phyloP scores from a whole-genome alignment of 1,284 basidiomycete species.

The Heimioporus retisporus region DNA sequence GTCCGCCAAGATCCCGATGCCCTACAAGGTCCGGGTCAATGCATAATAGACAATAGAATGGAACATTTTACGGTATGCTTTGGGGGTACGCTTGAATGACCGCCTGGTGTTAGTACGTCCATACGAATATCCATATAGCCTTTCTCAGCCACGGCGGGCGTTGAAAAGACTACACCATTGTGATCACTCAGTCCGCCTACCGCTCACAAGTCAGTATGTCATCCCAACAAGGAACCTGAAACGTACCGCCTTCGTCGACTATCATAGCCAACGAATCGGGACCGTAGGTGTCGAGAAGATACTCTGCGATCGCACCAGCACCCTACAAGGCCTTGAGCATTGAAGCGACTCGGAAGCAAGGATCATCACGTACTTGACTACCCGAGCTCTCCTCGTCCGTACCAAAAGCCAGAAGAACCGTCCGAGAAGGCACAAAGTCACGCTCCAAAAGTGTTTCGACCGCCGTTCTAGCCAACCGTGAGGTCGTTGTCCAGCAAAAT shows the following conservation, averaged over 20 bases:
- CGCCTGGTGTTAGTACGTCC: constrained; percentile 66
- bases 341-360: background rate
- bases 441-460: constrained; percentile 63
- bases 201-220: background rate
- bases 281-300: constrained; percentile 64
- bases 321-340: constrained; percentile 49
- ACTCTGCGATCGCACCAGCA: constrained; percentile 55
- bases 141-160: constrained; percentile 71
- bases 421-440: constrained; percentile 62
- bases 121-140: constrained; percentile 69
- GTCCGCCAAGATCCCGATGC: constrained; percentile 65
- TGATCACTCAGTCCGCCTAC: constrained; percentile 48
- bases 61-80: constrained; percentile 56
- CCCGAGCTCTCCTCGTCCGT: constrained; percentile 79
- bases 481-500: background rate
- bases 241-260: constrained; percentile 59
- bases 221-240: background rate
- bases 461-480: constrained; percentile 51
- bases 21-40: constrained; percentile 37
- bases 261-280: constrained; percentile 64
- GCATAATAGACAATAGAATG: background rate
- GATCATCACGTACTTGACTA: no score
- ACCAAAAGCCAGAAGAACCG: constrained; percentile 73
- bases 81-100: constrained; percentile 75
- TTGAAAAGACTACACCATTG: constrained; percentile 54